phyloP scores from a whole-genome alignment of 202 grass and related monocot genomes.

The Panicum hallii region DNA sequence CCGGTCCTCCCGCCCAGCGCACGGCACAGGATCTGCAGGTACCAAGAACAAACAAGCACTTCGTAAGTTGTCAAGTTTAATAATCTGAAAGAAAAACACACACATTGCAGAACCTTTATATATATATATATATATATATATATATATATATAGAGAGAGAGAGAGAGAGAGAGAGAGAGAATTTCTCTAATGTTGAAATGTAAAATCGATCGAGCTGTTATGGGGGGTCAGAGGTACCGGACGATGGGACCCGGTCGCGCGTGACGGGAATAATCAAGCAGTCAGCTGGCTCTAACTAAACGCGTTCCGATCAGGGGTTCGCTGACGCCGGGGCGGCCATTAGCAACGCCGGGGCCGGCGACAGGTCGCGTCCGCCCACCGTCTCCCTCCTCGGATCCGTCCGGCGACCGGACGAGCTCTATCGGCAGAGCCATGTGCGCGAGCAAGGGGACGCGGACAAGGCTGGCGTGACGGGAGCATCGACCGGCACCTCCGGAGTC shows the following conservation, averaged over 20 bases:
- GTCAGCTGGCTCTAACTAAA: not conserved
- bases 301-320: not conserved
- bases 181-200: not conserved
- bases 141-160: no score
- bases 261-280: not conserved
- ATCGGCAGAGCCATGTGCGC: constrained; percentile 19
- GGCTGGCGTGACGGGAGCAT: not conserved
- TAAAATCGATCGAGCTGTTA: not conserved
- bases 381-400: not conserved
- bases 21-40: constrained; percentile 75
- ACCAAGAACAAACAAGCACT: not conserved
- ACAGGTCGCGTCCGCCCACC: not conserved
- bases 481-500: not conserved
- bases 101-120: no score
- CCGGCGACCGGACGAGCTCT: not conserved
- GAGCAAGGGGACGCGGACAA: not conserved
- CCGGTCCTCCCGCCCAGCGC: constrained; percentile 81
- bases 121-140: not conserved
- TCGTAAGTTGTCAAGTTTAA: not conserved
- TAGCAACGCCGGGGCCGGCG: not conserved
- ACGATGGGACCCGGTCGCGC: not conserved
- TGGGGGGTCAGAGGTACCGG: not conserved
- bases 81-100: not conserved
- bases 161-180: no score
- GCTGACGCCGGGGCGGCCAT: not conserved